These are phyloP conservation scores for Pouteria glomerata DNA, from an alignment of 148 eudicot species.

Conservation along the genomic window DNA sequence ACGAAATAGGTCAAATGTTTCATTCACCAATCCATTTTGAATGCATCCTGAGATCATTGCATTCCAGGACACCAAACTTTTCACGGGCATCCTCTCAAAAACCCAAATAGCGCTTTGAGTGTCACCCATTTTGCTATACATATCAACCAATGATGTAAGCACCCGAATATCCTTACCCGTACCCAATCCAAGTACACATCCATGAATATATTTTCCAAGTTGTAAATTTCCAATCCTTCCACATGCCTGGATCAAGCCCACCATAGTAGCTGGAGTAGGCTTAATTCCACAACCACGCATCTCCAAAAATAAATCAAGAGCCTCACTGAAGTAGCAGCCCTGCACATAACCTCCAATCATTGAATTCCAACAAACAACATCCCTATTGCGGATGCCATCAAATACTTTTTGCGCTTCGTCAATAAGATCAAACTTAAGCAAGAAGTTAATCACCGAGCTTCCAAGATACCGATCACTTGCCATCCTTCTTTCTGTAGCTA, in stretches of 20 bases:
- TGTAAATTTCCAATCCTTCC: background rate
- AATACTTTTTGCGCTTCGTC: background rate
- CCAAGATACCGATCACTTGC: background rate
- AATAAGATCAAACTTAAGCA: background rate
- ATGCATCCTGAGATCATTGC: slow-evolving; percentile 1
- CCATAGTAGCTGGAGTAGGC: background rate
- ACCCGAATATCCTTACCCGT: background rate
- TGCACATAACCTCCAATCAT: slow-evolving; percentile 5
- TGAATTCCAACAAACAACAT: background rate
- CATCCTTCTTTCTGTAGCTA: background rate
- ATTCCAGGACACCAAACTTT: slow-evolving; percentile 7
- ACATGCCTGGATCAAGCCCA: slow-evolving; percentile 2
- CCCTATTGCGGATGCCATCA: background rate
- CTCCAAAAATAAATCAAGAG: background rate
- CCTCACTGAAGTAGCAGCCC: background rate
- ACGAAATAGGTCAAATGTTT: background rate
- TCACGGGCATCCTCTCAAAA: background rate
- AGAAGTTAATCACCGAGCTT: slow-evolving; percentile 3
- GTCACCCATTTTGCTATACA: slow-evolving; percentile 3
- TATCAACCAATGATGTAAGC: slow-evolving; percentile 5
- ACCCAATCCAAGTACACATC: slow-evolving; percentile 1
- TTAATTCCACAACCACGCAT: background rate
- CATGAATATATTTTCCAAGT: background rate
- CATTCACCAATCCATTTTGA: background rate
- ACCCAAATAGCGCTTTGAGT: background rate